Percentiles rank a stretch among this genome's conserved stretches.
phyloP scores from a whole-genome alignment of 306 rosid species.

The Acacia confusa region DNA sequence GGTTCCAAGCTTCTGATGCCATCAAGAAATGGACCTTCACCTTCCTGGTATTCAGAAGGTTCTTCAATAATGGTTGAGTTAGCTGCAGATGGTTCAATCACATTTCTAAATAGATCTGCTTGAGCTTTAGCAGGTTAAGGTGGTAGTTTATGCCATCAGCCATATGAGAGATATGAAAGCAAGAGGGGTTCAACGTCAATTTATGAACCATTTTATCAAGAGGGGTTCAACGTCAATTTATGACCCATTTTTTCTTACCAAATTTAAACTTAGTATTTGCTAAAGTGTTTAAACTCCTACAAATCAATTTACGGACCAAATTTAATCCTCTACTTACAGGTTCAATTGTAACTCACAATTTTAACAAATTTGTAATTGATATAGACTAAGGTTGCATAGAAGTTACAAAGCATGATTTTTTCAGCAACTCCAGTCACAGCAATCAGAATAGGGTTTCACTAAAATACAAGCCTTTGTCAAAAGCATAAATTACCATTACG shows the following conservation, averaged over 20 bases:
- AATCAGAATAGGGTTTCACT: conserved; percentile 8
- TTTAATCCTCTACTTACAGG: neutral
- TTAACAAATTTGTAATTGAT: neutral
- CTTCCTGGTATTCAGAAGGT: conserved; percentile 25
- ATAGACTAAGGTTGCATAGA: neutral
- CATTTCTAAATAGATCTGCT: conserved; percentile 37
- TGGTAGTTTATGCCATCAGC: conserved; percentile 24
- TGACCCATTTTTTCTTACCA: too few relatives aligned
- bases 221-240: too few relatives aligned
- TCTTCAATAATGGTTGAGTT: conserved; percentile 23
- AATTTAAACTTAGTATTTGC: neutral
- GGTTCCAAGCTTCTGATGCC: conserved; percentile 26
- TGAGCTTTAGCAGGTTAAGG: conserved; percentile 26
- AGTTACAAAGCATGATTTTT: neutral
- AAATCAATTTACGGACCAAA: neutral
- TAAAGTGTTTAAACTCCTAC: neutral
- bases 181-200: neutral
- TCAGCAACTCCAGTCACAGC: conserved; percentile 22
- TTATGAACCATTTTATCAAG: neutral
- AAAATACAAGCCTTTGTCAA: neutral
- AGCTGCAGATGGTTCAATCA: conserved; percentile 26
- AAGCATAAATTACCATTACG: conserved; percentile 37
- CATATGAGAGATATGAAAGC: conserved; percentile 14
- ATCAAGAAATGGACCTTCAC: conserved; percentile 37
- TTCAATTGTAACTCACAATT: neutral